These are phyloP conservation scores for Parmales sp. DNA, from an alignment of 108 stramenopile species.

Conservation along the genomic window DNA sequence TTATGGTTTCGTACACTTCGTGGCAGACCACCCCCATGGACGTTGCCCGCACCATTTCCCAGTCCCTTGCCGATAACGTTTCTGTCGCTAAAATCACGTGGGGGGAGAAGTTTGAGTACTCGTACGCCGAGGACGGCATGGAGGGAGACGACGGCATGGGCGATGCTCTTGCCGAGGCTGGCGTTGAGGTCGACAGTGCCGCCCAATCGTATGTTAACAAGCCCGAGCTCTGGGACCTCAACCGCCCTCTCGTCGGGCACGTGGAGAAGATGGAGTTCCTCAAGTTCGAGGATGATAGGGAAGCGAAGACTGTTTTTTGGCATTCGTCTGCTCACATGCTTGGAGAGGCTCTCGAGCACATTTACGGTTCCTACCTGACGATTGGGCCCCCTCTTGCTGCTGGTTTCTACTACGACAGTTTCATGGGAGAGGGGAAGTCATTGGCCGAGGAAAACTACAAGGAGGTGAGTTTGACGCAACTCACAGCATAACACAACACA, in stretches of 20 bases:
- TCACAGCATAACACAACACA: not conserved
- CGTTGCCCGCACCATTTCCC: conserved; percentile 77
- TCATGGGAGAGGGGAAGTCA: conserved; percentile 70
- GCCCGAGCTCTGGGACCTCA: conserved; percentile 90
- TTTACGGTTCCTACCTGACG: conserved; percentile 84
- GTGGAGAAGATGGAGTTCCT: conserved; percentile 75
- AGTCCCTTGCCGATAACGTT: conserved; percentile 72
- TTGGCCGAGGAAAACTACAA: conserved; percentile 84
- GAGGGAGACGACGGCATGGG: conserved; percentile 54
- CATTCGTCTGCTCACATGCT: conserved; percentile 95
- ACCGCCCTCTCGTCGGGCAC: conserved; percentile 77
- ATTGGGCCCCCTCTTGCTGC: conserved; percentile 89
- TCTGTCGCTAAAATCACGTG: conserved; percentile 83
- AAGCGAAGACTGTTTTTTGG: conserved; percentile 95
- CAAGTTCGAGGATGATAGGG: conserved; percentile 77
- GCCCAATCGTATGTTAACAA: conserved; percentile 35
- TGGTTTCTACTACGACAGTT: conserved; percentile 98
- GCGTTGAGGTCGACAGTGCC: conserved; percentile 39
- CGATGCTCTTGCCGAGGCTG: conserved; percentile 60
- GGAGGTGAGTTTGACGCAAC: not conserved
- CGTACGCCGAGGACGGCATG: conserved; percentile 64
- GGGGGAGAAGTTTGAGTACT: conserved; percentile 56
- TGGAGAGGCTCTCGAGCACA: conserved; percentile 90
- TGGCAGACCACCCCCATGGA: conserved; percentile 82
- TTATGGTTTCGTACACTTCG: conserved; percentile 24